Conservation (phyloP, 1,284 basidiomycete genomes). For the Irpex rosettiformis region DNA sequence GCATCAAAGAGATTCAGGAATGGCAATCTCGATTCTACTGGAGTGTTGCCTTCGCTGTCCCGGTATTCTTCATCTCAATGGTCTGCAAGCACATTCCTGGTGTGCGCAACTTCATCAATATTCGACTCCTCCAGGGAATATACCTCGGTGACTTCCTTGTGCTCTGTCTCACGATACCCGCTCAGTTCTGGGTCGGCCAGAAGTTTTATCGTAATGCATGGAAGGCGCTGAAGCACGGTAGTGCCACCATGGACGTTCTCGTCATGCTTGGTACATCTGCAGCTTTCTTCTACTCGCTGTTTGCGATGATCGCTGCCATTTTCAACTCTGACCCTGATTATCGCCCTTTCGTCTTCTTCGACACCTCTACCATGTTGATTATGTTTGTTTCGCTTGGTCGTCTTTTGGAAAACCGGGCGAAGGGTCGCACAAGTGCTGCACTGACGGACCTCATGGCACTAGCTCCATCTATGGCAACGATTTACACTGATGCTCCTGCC, state of each 20-base stretch:
- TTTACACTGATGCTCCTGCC: slow-evolving; percentile 81
- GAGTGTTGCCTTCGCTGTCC: slow-evolving; percentile 80
- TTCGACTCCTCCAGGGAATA: slow-evolving; percentile 58
- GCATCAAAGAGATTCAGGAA: slow-evolving; percentile 88
- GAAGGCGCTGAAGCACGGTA: slow-evolving; percentile 87
- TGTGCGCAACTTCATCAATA: slow-evolving; percentile 45
- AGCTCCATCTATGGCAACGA: slow-evolving; percentile 91
- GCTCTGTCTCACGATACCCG: slow-evolving; percentile 83
- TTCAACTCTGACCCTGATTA: slow-evolving; percentile 64
- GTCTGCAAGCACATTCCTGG: slow-evolving; percentile 73
- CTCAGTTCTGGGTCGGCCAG: slow-evolving; percentile 89
- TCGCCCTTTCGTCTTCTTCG: slow-evolving; percentile 92
- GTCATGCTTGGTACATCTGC: slow-evolving; percentile 94
- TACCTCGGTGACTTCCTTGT: slow-evolving; percentile 86
- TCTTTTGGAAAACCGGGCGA: slow-evolving; percentile 95
- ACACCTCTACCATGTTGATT: slow-evolving; percentile 98
- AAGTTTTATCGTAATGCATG: slow-evolving; percentile 90
- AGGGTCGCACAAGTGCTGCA: slow-evolving; percentile 95
- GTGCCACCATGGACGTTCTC: slow-evolving; percentile 96
- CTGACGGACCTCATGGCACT: slow-evolving; percentile 95
- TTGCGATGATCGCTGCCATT: slow-evolving; percentile 66
- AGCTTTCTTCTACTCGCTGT: slow-evolving; percentile 88
- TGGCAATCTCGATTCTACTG: slow-evolving; percentile 85
- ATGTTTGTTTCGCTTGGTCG: slow-evolving; percentile 96
- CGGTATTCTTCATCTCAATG: slow-evolving; percentile 94